Conservation (phyloP, 345 rosid species). For the Populus pruinosa region DNA sequence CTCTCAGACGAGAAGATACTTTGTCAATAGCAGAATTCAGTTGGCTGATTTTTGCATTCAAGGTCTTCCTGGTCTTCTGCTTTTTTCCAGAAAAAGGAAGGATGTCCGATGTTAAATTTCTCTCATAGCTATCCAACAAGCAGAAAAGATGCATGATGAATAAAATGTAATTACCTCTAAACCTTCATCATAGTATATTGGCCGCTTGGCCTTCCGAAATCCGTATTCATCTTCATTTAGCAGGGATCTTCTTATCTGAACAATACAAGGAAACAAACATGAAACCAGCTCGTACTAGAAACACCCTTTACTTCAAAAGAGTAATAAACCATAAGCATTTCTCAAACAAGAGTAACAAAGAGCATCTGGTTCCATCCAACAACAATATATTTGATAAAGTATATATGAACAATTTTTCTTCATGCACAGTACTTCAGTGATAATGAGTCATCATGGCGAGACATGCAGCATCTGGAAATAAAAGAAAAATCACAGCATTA, state of each 20-base stretch:
- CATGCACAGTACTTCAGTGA: not conserved
- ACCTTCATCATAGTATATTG: slow-evolving; percentile 81
- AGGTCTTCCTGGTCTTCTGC: slow-evolving; percentile 82
- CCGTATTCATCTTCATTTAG: slow-evolving; percentile 81
- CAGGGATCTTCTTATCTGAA: slow-evolving; percentile 72
- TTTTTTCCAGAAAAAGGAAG: slow-evolving; percentile 4
- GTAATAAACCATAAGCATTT: not conserved
- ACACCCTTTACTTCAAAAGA: not conserved
- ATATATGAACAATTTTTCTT: not conserved
- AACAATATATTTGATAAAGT: not conserved
- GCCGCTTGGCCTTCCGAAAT: slow-evolving; percentile 62
- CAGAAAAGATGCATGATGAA: not conserved
- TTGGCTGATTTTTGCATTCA: slow-evolving; percentile 80
- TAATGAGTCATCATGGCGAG: not conserved
- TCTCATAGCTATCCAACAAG: not conserved
- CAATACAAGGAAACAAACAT: slow-evolving; percentile 1
- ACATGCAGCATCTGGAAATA: not conserved
- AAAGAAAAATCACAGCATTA: not conserved
- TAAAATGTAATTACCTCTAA: slow-evolving; percentile 49
- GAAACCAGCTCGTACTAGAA: not conserved
- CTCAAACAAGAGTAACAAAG: not conserved
- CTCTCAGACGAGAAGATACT: slow-evolving; percentile 80
- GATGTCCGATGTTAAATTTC: not conserved
- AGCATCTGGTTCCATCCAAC: not conserved
- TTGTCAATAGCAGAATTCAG: slow-evolving; percentile 90